Base-by-base conservation (phyloP, 306 rosid genomes). In the Begonia masoniana region DNA sequence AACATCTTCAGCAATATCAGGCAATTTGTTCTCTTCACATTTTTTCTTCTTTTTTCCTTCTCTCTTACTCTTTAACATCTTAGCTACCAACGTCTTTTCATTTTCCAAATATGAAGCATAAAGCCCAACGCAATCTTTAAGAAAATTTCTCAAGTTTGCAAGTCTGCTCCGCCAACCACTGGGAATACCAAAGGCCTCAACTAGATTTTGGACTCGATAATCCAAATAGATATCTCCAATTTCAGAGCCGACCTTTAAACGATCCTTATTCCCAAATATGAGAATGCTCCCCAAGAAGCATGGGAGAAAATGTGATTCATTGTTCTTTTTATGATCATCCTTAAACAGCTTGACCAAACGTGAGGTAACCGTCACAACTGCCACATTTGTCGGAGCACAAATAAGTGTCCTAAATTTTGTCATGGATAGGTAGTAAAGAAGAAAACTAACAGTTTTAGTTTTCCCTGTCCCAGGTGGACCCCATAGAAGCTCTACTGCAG, bases 401-500 rank as follows among this genome's bases (percentile, higher is more conserved):
- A 65, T 62, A 64, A 87, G 85, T 10, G 78, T 71, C 61, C 78
- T 83, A 19, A 23, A 31, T 13, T 73, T 71, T 75, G 65, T 71
- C 61, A 35, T 60, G 52, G 76, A 47, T 14, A 80, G 68, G 23
- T 74, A 43, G 6, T 63, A 61, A 49, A 87, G 84, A 36, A 83
- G 55, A 10, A 79, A 68, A 51, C 72, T 70, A 3, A 58, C 56
- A 47, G 87, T 76, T 69, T 76, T 83, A 2, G 96, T 87, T 67
- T 87, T 87, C 4, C 96, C 96, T 0, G 96, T 87, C 60, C 96
- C 89, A 2, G 96, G 94, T 2, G 96, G 96, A 21, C 96, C 96
- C 87, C 94, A 78, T 43, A 87, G 70, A 50, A 80, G 96, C 51
- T 87, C 76, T 46, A 80, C 69, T 1, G 66, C 12, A 52, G 76